Conservation (phyloP, 768 basidiomycete genomes). For the Tylopilus vinaceipallidus region DNA sequence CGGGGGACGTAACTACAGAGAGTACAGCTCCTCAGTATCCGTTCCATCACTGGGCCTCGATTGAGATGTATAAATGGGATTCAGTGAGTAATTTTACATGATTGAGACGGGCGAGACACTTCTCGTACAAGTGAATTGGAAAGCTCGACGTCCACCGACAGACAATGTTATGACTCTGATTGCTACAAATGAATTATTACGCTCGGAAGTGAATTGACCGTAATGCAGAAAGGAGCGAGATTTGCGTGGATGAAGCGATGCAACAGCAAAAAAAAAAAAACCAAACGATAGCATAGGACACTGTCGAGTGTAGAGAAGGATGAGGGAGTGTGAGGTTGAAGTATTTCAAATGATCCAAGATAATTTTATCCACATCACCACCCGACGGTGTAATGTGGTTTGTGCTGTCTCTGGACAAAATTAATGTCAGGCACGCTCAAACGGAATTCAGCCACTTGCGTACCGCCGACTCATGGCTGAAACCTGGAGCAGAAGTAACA, state of each 20-base stretch:
- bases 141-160: not conserved
- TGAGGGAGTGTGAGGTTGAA: not conserved
- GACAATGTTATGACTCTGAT: not conserved
- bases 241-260: not conserved
- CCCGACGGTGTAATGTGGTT: constrained; percentile 8
- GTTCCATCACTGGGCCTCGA: too few relatives aligned
- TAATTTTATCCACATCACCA: constrained; percentile 3
- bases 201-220: not conserved
- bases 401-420: not conserved
- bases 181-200: constrained; percentile 2
- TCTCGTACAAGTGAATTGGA: constrained; percentile 2
- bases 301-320: not conserved
- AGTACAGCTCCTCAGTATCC: not conserved
- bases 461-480: constrained; percentile 8
- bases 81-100: not conserved
- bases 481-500: not conserved
- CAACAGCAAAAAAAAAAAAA: not conserved
- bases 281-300: constrained; percentile 1
- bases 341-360: not conserved
- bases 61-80: too few relatives aligned
- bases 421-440: not conserved
- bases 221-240: not conserved
- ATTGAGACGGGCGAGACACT: too few relatives aligned
- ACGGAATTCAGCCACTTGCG: not conserved
- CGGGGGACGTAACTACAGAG: not conserved